Base-by-base conservation (phyloP, 164 flowering plant species). In the Magnolia kwangsiensis region DNA sequence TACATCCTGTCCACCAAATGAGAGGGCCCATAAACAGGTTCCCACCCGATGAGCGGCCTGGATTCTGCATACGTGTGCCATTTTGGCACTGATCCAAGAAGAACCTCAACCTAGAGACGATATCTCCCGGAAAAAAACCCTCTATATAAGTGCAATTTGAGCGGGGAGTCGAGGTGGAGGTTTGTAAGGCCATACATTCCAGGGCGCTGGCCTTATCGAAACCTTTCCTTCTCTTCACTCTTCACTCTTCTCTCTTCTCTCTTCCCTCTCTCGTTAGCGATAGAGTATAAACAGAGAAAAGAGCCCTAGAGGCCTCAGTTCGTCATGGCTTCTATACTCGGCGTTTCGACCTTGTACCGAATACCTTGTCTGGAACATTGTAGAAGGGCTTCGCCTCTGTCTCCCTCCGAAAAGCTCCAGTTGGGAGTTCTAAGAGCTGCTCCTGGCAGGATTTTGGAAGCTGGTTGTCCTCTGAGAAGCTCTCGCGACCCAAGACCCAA, bases 241-340 rank as follows among this genome's bases (percentile, higher is more conserved):
- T 59, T 24, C 27, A 24, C 27, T 24, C 72, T 61, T 71, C 70
- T 65, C 84, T 63, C 71, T 76, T 13, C 55, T 29, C 72, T 71
- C 55, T n/a, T 58, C 18, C 55, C 75, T 23, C 45, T 27, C 29
- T 27, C 29, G 29, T 1, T 27, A 27, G 29, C 1, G 29, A 27
- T 27, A 27, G 29, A 27, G 45, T 0, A 37, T 37, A 37, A 3
- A 45, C 16, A 51, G 50, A 19, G 71, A 74, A n/a, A 11, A 63
- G 31, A 18, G 45, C 45, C 7, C 64, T 1, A 65, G 55, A 24
- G 37, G 19, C 31, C 45, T 51, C 0, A 23, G 63, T 19, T 50
- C 45, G 61, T 76, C 73, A 89, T 89, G 92, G 83, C 90, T 68
- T 88, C 90, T 49, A 49, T 81, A 8, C 0, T 85, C 18, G 89